A percentile compares a stretch with the other conserved stretches of the same genome.
Conservation (phyloP, 768 basidiomycete genomes). For the Naganishia antarctica region DNA sequence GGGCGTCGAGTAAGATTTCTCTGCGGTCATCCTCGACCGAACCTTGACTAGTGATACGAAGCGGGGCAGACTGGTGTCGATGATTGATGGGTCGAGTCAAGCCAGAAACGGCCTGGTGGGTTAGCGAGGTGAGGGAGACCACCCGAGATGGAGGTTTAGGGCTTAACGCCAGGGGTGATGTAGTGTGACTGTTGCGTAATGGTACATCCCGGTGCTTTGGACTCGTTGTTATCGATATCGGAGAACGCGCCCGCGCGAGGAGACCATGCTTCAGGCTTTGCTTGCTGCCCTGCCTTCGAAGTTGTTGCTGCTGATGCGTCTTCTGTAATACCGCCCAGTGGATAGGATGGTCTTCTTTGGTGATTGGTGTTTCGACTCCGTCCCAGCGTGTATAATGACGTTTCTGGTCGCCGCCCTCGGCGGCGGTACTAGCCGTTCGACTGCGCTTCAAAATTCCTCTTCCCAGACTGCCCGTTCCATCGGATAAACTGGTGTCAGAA, state of each 20-base stretch:
- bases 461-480: background rate
- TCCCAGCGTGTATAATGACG: conserved; percentile 26
- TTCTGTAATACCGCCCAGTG: conserved; percentile 21
- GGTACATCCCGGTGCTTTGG: background rate
- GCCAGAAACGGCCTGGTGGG: background rate
- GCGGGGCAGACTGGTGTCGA: conserved; percentile 11
- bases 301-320: conserved; percentile 9
- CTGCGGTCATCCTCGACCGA: background rate
- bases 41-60: background rate
- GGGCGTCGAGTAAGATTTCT: background rate
- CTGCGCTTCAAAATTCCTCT: conserved; percentile 4
- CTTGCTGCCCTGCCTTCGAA: conserved; percentile 20
- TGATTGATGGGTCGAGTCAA: background rate
- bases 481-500: background rate
- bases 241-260: background rate
- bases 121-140: background rate
- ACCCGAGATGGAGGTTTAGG: background rate
- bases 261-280: conserved; percentile 11
- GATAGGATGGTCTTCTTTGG: conserved; percentile 18
- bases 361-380: conserved; percentile 22
- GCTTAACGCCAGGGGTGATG: background rate
- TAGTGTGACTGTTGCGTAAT: background rate
- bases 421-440: conserved; percentile 6
- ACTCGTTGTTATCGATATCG: background rate
- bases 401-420: conserved; percentile 17